Percentiles rank a stretch among this genome's conserved stretches.
phyloP scores from a whole-genome alignment of 73 alveolate genomes.

The Paramecium sexaurelia region DNA sequence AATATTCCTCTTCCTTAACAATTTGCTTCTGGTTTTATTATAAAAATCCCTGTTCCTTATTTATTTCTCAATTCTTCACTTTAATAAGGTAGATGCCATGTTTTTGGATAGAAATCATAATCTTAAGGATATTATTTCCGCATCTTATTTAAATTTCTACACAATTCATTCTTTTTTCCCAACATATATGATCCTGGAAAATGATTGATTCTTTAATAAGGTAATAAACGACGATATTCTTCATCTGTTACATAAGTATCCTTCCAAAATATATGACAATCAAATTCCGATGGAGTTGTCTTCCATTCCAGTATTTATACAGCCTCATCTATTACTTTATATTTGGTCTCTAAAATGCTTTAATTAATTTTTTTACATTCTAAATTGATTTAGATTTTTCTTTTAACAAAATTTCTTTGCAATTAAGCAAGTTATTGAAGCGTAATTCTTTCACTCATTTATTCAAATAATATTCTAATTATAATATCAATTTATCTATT shows the following conservation, averaged over 20 bases:
- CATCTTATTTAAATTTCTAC: slow-evolving; percentile 77
- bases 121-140: slow-evolving; percentile 80
- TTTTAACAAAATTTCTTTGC: not conserved
- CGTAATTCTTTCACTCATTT: not conserved
- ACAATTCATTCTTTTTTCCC: slow-evolving; percentile 78
- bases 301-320: slow-evolving; percentile 50
- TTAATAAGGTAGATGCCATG: slow-evolving; percentile 87
- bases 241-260: slow-evolving; percentile 74
- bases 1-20: slow-evolving; percentile 84
- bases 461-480: not conserved
- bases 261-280: slow-evolving; percentile 71
- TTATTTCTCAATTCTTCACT: slow-evolving; percentile 69
- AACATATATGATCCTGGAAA: slow-evolving; percentile 83
- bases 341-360: slow-evolving; percentile 14
- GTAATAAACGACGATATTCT: slow-evolving; percentile 57
- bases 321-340: slow-evolving; percentile 26
- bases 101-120: slow-evolving; percentile 86
- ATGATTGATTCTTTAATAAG: slow-evolving; percentile 78
- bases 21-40: slow-evolving; percentile 76
- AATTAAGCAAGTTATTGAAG: slow-evolving; percentile 5
- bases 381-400: slow-evolving; percentile 25
- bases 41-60: slow-evolving; percentile 57
- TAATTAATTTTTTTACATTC: slow-evolving; percentile 1
- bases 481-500: not conserved
- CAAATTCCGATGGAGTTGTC: slow-evolving; percentile 50